Base-by-base conservation (phyloP, 306 rosid genomes). In the Rosa lucieae region DNA sequence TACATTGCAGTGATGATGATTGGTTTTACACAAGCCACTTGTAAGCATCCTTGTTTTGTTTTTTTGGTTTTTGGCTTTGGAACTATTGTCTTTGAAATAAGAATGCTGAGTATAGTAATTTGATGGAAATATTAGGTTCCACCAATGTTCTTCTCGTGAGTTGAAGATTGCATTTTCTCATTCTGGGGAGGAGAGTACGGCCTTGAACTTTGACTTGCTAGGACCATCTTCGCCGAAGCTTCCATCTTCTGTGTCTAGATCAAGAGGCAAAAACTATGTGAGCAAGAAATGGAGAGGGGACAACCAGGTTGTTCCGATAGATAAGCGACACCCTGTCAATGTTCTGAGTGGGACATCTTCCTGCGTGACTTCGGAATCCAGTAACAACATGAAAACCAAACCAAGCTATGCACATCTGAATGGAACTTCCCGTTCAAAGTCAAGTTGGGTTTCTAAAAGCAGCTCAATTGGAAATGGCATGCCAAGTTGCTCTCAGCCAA, bases 11-110 rank as follows among this genome's bases (percentile, higher is more conserved):
- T 52, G 67, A 65, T 62, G 92, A 88, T 81, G 82, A 84, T 18
- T 92, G 98, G 98, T 92, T 94, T 83, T 51, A 35, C 82, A 83
- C 70, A 73, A 84, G 82, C 85, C 98, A 94, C 70, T 91, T 37
- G 98, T 94, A 85, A 89, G 87, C 74, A 37, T 74, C 72, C 75
- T 77, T 42, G 49, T 26, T 21, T 12, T 8, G 47, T 37, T 66
- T 13, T 40, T 32, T 29, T 42, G 44, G 17, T 13, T 6, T 75
- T 49, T 52, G 49, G 51, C 8, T 32, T 53, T 59, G 2, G 52
- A 13, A 13, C 40, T 32, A 15, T 23, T 69, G 29, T 68, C 18
- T 17, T 65, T 67, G 8, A 72, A 44, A 46, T 59, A 17, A 21
- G 73, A 66, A 69, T 44, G 81, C 55, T 65, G 79, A 74, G 78